Evolutionary conservation across 352 stramenopile species (phyloP).

Genomic region (Blastocystis sp.): DNA sequence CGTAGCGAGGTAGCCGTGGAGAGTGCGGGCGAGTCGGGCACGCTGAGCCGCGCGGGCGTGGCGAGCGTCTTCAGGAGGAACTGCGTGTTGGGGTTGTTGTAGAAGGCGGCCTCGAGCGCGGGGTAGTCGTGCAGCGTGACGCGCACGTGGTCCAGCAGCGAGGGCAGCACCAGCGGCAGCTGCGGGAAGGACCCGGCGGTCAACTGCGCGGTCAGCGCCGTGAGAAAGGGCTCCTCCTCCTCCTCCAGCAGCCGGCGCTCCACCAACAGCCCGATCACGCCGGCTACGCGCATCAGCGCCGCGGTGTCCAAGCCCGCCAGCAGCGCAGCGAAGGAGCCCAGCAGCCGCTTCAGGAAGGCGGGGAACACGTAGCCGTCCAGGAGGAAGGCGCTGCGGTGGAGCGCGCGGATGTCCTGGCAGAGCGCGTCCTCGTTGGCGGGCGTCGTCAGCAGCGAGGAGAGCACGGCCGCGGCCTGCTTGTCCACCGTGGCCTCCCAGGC

Average conservation of each 20-base stretch:
- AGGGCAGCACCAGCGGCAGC: neutral
- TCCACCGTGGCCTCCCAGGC: conserved; percentile 7
- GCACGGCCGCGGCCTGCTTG: neutral
- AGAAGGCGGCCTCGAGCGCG: neutral
- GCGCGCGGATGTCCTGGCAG: neutral
- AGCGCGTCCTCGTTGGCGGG: neutral
- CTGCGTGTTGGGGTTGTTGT: neutral
- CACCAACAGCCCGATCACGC: neutral
- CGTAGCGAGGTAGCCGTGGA: neutral
- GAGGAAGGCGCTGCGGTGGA: neutral
- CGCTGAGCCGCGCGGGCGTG: neutral
- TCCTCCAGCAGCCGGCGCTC: neutral
- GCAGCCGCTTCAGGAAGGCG: neutral
- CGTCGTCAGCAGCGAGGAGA: neutral
- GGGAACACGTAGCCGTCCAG: conserved; percentile 26
- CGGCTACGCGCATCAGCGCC: neutral
- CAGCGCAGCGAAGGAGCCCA: neutral
- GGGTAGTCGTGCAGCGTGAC: neutral
- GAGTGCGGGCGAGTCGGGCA: neutral
- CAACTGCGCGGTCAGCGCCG: neutral
- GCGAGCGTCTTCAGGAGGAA: neutral
- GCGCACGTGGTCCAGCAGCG: neutral
- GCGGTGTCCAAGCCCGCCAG: neutral
- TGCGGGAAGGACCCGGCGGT: neutral
- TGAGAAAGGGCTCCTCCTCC: neutral